Conservation (phyloP, 2,329 filamentous ascomycete species). For the Dothideomycetes sp. region DNA sequence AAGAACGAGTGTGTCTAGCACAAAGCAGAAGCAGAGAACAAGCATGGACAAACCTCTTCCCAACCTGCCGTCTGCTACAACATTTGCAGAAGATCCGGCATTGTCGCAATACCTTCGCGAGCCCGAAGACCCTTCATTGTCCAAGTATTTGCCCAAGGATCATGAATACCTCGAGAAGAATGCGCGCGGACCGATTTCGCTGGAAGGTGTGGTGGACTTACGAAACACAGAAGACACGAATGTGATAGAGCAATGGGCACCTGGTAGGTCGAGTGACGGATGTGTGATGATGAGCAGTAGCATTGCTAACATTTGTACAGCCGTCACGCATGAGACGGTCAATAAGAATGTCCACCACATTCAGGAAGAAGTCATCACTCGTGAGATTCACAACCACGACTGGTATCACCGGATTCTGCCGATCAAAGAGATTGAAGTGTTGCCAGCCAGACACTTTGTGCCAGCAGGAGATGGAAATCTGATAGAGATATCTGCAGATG, state of each 20-base stretch:
- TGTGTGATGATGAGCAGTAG: not conserved
- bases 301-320: conserved; percentile 21
- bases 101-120: conserved; percentile 2
- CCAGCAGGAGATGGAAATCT: conserved; percentile 29
- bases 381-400: conserved; percentile 47
- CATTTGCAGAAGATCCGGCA: conserved; percentile 9
- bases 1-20: conserved; percentile 1
- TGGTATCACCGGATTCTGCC: conserved; percentile 45
- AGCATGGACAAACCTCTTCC: conserved; percentile 22
- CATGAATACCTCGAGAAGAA: conserved; percentile 14
- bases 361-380: conserved; percentile 38
- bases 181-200: conserved; percentile 13
- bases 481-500: conserved; percentile 37
- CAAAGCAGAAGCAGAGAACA: conserved; percentile 2
- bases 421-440: conserved; percentile 43
- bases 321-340: conserved; percentile 43
- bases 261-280: conserved; percentile 23
- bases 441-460: conserved; percentile 45
- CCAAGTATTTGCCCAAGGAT: conserved; percentile 2
- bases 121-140: conserved; percentile 3
- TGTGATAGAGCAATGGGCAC: conserved; percentile 29
- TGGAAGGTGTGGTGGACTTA: conserved; percentile 27
- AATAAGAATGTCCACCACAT: conserved; percentile 37
- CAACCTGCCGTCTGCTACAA: conserved; percentile 10
- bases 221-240: conserved; percentile 32